Percentiles rank a stretch among this genome's conserved stretches.
Evolutionary conservation across 2,329 filamentous ascomycete species (phyloP).

Genomic region (Corinectria fuckeliana): DNA sequence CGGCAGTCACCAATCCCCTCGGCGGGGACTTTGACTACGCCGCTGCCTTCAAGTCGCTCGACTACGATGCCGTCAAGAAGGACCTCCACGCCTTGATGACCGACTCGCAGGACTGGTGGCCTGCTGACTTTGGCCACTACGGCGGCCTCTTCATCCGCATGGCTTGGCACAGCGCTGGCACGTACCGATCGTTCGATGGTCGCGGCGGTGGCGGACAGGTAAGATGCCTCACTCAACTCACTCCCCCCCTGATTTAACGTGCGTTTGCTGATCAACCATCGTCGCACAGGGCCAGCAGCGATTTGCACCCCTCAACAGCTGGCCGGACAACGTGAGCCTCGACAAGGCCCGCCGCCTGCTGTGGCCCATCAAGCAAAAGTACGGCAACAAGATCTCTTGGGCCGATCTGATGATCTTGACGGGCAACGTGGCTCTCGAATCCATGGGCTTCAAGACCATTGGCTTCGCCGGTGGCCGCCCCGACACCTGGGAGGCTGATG

Average conservation of each 20-base stretch:
- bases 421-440: constrained; percentile 78
- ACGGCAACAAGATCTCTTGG: constrained; percentile 83
- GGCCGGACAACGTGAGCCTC: constrained; percentile 79
- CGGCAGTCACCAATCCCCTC: constrained; percentile 65
- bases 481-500: constrained; percentile 77
- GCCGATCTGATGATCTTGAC: constrained; percentile 74
- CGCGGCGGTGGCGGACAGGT: constrained; percentile 74
- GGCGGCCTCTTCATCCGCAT: constrained; percentile 81
- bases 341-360: constrained; percentile 83
- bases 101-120: constrained; percentile 82
- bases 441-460: constrained; percentile 76
- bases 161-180: constrained; percentile 82
- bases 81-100: constrained; percentile 75
- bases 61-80: constrained; percentile 69
- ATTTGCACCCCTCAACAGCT: constrained; percentile 82
- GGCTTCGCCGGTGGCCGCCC: constrained; percentile 75
- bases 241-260: neutral
- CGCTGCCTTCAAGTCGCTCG: constrained; percentile 71
- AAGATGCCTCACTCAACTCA: constrained; percentile 8
- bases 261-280: neutral
- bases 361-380: constrained; percentile 84
- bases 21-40: constrained; percentile 73
- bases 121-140: constrained; percentile 82
- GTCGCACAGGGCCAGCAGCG: constrained; percentile 70
- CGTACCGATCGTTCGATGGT: constrained; percentile 77